Evolutionary conservation across 2,329 filamentous ascomycete genomes (phyloP), one percentile per base, ranked within the genome.

Genomic region (Aspergillus sp.): DNA sequence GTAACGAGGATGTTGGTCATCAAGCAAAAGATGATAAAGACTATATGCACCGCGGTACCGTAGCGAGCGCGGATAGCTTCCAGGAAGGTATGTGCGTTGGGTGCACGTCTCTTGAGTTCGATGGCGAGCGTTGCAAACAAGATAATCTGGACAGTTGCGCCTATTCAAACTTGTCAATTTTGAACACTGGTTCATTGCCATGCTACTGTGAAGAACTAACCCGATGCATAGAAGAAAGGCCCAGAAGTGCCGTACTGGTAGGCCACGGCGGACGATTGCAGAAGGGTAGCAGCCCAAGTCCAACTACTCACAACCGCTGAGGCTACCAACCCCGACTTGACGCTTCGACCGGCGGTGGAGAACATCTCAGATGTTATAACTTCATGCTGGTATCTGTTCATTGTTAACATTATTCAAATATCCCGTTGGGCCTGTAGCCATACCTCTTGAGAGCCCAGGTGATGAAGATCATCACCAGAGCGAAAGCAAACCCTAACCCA

Each of bases 361-460:
- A 96, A 96, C 85, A 92, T 95, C 77, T 96, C 92, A 0, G 90
- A 93, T 0, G 93, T 96, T 73, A 96, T 91, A 3, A 93, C 73
- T 70, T 79, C 91, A 79, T 87, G 82, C 68, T 88, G 86, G 70
- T 88, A 89, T 63, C 83, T 81, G 51, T 57, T 39, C 19, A 35
- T n/a, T 17, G 19, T 55, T 27, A 53, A 45, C 2, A 19, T n/a
- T 19, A 43, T 64, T 39, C 61, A 52, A 27, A 21, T 3, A 12
- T 1, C 11, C 35, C 5, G 35, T 17, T 47, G 7, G 15, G 14
- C 12, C 4, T 40, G 4, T 37, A 12, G 24, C 3, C 11, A 46
- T 76, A 85, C 70, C 86, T 79, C 68, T 87, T 88, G 57, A 90
- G 76, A 27, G 89, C 81, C 73, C 87, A 88, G 2, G 87, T 90